Base-by-base conservation (phyloP, 2,329 filamentous ascomycete genomes). In the Plectosphaerella cucumerina region DNA sequence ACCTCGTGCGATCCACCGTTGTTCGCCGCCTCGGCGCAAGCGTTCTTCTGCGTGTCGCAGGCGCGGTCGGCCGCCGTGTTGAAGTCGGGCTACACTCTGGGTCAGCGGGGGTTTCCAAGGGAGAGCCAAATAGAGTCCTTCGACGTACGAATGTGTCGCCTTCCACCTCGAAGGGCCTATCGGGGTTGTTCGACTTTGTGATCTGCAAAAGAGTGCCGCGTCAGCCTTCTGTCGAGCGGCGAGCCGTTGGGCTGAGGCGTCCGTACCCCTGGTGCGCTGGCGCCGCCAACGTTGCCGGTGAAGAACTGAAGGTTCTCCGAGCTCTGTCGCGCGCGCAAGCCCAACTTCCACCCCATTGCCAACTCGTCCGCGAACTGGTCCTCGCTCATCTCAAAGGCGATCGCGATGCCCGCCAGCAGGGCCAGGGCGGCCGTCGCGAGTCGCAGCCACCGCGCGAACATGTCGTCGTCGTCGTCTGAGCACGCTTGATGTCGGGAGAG, bases 41-140 rank as follows among this genome's bases (percentile, higher is more conserved):
- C 61, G 56, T 79, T 77, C 60, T 74, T 70, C 60, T 79, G 76
- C 57, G 73, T 72, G 56, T 76, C 73, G 62, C 76, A 79, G 2
- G 72, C 67, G 20, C 73, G 65, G 49, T 68, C 65, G 6, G 69
- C 66, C 0, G 76, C 76, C 10, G 66, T 64, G 21, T 58, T 31
- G 58, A 72, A 78, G 59, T 74, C 69, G 50, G 63, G 59, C 73
- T 76, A 8, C n/a, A 37, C 8, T 14, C 4, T n/a, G 17, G 12
- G 33, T 58, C 44, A 57, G 51, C 46, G 22, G 22, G 11, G 14
- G 39, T 35, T n/a, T 37, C 44, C 35, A 39, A 5, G 20, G 26
- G 23, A 2, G 14, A 20, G 39, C 41, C n/a, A 47, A 47, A 47
- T 17, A n/a, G 14, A 26, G 10, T 34, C n/a, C 11, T 10, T 21